Conservation (phyloP, 352 stramenopile genomes). For the Globisporangium viniferum region DNA sequence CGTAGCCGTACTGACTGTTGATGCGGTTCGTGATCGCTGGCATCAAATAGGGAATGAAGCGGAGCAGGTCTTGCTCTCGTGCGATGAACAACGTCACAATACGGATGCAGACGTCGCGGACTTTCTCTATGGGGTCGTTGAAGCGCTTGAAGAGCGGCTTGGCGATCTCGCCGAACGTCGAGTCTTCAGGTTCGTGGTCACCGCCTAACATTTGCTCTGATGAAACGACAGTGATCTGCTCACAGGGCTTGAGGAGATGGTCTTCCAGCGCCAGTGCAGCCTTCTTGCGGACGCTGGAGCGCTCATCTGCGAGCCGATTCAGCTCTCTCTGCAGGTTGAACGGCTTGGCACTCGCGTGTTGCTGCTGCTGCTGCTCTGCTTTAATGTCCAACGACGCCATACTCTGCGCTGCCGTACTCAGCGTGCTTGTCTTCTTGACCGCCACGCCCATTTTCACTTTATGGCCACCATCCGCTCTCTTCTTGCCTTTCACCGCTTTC, state of each 20-base stretch:
- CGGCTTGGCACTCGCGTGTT: not conserved
- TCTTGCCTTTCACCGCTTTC: conserved; percentile 10
- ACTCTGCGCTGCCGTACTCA: not conserved
- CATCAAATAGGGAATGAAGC: conserved; percentile 72
- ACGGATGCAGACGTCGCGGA: conserved; percentile 66
- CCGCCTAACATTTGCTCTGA: not conserved
- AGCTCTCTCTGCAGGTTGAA: conserved; percentile 52
- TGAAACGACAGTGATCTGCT: not conserved
- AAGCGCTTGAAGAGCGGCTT: conserved; percentile 83
- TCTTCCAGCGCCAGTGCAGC: conserved; percentile 46
- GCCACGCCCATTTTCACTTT: too few species aligned
- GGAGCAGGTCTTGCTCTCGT: conserved; percentile 52
- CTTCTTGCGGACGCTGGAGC: conserved; percentile 50
- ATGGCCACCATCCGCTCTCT: not conserved
- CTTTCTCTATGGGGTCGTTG: conserved; percentile 78
- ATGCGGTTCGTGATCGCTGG: conserved; percentile 64
- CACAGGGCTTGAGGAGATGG: conserved; percentile 28
- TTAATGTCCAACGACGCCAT: not conserved
- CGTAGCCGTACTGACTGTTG: conserved; percentile 60
- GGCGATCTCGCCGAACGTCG: conserved; percentile 43
- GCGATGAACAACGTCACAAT: conserved; percentile 47
- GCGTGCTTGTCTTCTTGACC: not conserved
- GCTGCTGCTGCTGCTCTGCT: not conserved
- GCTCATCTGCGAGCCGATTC: conserved; percentile 59
- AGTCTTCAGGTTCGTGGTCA: not conserved